Evolutionary conservation across 306 rosid genomes (phyloP).

Genomic region (Acacia crassicarpa): DNA sequence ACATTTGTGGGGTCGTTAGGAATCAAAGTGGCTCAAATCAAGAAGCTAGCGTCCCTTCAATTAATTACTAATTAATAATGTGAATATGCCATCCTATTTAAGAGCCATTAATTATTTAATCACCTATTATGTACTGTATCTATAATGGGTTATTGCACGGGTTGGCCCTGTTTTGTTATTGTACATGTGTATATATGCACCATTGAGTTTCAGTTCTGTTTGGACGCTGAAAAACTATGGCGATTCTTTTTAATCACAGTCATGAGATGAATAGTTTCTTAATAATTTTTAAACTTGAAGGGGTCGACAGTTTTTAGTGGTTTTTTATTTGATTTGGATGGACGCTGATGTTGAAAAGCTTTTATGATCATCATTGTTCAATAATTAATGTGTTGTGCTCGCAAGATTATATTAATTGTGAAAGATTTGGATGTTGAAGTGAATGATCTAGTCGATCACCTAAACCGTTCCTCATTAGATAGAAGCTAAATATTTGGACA

Average conservation of each 20-base stretch:
- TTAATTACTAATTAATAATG: constrained; percentile 10
- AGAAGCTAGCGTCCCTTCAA: constrained; percentile 35
- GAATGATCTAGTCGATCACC: constrained; percentile 17
- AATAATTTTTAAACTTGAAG: neutral
- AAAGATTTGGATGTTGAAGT: neutral
- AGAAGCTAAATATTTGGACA: neutral
- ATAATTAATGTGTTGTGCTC: neutral
- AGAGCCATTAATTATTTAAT: constrained; percentile 17
- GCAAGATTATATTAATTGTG: neutral
- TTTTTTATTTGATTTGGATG: constrained; percentile 27
- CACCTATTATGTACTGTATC: neutral
- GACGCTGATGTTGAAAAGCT: constrained; percentile 25
- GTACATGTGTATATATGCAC: neutral
- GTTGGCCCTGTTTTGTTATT: constrained; percentile 31
- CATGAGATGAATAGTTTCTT: neutral
- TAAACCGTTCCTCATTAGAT: neutral
- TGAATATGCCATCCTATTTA: constrained; percentile 28
- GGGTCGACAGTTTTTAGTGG: constrained; percentile 23
- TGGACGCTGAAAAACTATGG: constrained; percentile 6
- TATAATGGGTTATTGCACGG: constrained; percentile 36
- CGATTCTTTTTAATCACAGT: neutral
- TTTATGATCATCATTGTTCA: neutral
- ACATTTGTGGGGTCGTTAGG: constrained; percentile 40
- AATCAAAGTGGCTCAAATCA: constrained; percentile 44
- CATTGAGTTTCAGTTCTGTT: constrained; percentile 32